Evolutionary conservation across 805 yeast genomes (phyloP).

Genomic region (Cyberlindnera xishuangbannaensis): DNA sequence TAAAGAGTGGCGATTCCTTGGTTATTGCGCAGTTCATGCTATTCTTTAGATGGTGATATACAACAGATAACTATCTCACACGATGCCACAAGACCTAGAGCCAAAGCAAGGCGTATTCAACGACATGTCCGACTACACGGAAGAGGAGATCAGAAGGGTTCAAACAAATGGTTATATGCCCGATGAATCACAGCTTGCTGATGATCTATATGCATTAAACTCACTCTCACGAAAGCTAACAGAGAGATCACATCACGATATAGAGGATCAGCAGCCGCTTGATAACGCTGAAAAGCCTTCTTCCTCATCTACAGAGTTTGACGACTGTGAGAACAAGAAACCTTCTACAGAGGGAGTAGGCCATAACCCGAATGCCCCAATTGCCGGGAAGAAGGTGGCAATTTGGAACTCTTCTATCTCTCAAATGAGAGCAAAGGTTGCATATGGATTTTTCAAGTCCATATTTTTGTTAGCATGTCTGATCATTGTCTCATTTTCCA

Average conservation of each 20-base stretch:
- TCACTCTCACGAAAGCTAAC: constrained; percentile 6
- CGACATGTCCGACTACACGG: constrained; percentile 4
- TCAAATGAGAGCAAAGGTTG: constrained; percentile 12
- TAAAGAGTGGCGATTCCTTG: no score
- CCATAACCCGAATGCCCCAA: no score
- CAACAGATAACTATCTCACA: no score
- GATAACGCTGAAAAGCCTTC: constrained; percentile 2
- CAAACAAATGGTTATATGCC: constrained; percentile 4
- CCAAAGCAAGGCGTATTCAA: constrained; percentile 1
- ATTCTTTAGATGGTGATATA: no score
- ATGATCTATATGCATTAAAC: constrained; percentile 3
- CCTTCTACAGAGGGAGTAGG: no score
- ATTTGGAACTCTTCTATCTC: constrained; percentile 11
- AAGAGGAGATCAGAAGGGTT: constrained; percentile 8
- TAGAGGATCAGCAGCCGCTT: constrained; percentile 1
- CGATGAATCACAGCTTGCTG: constrained; percentile 1
- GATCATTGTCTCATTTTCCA: constrained; percentile 30
- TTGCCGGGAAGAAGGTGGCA: constrained; percentile 15
- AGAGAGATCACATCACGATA: background rate
- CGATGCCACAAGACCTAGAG: no score
- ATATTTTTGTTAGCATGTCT: constrained; percentile 29
- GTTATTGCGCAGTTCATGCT: no score
- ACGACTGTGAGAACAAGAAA: no score
- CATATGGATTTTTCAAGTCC: constrained; percentile 6
- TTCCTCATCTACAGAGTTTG: no score